Evolutionary conservation across 2,329 filamentous ascomycete species (phyloP).

Genomic region (Salinomyces thailandicus): DNA sequence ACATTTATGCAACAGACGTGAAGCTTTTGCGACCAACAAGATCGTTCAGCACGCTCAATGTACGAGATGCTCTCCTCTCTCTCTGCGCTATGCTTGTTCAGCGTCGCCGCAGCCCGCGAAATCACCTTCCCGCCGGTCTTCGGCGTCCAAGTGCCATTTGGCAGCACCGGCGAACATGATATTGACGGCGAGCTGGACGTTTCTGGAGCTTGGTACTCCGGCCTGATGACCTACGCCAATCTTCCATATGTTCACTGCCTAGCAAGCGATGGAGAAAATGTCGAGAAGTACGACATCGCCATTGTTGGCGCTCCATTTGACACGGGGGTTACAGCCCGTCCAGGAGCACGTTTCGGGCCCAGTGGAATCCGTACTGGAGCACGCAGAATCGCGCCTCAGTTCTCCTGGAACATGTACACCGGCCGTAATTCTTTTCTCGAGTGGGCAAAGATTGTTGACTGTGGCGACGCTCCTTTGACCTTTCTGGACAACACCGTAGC

Average conservation of each 20-base stretch:
- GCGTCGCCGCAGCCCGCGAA: slow-evolving; percentile 31
- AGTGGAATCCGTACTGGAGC: slow-evolving; percentile 43
- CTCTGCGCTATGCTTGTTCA: too few species aligned
- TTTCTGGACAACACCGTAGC: slow-evolving; percentile 43
- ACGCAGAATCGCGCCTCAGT: slow-evolving; percentile 33
- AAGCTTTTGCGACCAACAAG: too few species aligned
- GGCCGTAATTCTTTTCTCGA: slow-evolving; percentile 30
- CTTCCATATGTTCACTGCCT: slow-evolving; percentile 40
- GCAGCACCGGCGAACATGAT: slow-evolving; percentile 5
- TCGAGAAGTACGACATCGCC: slow-evolving; percentile 39
- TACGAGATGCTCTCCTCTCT: too few species aligned
- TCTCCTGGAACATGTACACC: slow-evolving; percentile 40
- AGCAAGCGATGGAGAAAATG: slow-evolving; percentile 21
- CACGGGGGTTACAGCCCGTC: slow-evolving; percentile 42
- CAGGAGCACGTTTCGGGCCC: slow-evolving; percentile 44
- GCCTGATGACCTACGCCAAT: slow-evolving; percentile 39
- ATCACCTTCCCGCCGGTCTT: slow-evolving; percentile 35
- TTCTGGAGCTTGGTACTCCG: slow-evolving; percentile 25
- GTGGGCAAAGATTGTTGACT: slow-evolving; percentile 46
- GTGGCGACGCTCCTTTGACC: slow-evolving; percentile 43
- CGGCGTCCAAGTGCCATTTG: slow-evolving; percentile 27
- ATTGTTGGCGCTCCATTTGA: slow-evolving; percentile 42
- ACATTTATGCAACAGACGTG: too few species aligned
- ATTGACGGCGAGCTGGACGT: slow-evolving; percentile 13
- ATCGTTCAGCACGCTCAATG: too few species aligned